Evolutionary conservation across 1,284 basidiomycete species (phyloP), one percentile per base, ranked within the genome.

Genomic region (Cutaneotrichosporon cutaneum): DNA sequence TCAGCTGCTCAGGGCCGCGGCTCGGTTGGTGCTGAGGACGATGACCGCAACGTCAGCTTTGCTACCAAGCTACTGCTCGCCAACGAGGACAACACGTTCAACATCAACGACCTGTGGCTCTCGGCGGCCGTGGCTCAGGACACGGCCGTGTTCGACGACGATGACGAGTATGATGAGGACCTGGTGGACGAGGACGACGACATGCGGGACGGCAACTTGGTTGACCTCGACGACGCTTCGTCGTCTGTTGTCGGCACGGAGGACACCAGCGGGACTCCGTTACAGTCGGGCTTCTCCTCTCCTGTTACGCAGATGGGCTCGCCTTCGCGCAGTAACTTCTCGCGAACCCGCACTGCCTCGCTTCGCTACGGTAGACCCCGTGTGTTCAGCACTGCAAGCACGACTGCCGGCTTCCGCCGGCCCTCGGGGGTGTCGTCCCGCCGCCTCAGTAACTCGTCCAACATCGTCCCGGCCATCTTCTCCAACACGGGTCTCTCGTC

Each of bases 61-160:
- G 90, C 94, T 0, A 92, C 97, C 74, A 85, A 90, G 65, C 77
- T 95, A n/a, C 81, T 95, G 30, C 87, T 95, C 80, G 80, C 80
- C 57, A 80, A 79, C 66, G 80, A 81, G 70, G 79, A 77, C 65
- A 80, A 79, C 64, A 79, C 71, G 1, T 79, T 80, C 72, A 80
- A 77, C 61, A 74, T 81, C 65, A 79, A 78, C 65, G 80, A 81
- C 58, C 72, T 81, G 22, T 81, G 80, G 80, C 76, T 81, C 2
- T 78, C 76, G 5, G 78, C 77, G 1, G 80, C 79, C 32, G 76
- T 80, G 6, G 80, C 79, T 1, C 78, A 81, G 59, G 79, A 81
- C 51, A 76, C 71, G 11, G 77, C 78, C 2, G 80, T 81, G 4
- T 81, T 81, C 53, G 80, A 81, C 14, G 77, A 79, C 30, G 79